Evolutionary conservation across 2,329 filamentous ascomycete genomes (phyloP).

Genomic region (Cytospora chrysosperma): DNA sequence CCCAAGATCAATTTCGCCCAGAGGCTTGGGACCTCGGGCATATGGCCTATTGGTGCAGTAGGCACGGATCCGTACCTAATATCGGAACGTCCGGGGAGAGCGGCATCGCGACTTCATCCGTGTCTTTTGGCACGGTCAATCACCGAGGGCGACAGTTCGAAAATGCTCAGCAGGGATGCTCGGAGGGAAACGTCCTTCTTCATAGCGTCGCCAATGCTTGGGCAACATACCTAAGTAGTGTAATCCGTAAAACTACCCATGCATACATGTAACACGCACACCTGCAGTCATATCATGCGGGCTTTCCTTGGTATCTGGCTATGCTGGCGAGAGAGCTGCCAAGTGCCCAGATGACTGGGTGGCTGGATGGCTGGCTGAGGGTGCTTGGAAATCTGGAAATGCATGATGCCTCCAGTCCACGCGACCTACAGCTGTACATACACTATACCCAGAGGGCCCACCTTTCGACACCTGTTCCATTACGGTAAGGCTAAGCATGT

Average conservation of each 20-base stretch:
- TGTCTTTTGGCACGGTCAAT: slow-evolving; percentile 12
- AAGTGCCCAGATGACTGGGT: neutral
- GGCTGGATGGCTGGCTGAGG: neutral
- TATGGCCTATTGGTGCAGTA: neutral
- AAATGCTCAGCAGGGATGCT: neutral
- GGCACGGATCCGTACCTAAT: too few relatives aligned
- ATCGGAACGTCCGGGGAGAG: slow-evolving; percentile 1
- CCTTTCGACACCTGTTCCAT: neutral
- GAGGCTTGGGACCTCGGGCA: slow-evolving; percentile 2
- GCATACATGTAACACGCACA: neutral
- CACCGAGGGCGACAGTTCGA: slow-evolving; percentile 4
- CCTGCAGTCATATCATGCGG: neutral
- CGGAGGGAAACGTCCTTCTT: neutral
- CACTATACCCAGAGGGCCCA: neutral
- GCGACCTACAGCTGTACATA: neutral
- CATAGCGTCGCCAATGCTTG: neutral
- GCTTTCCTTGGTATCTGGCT: neutral
- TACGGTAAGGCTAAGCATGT: too few relatives aligned
- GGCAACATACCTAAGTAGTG: too few relatives aligned
- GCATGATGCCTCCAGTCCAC: neutral
- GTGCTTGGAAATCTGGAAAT: neutral
- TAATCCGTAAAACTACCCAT: too few relatives aligned
- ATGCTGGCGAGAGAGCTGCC: neutral
- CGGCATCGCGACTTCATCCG: slow-evolving; percentile 11
- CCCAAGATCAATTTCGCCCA: neutral